These are phyloP conservation scores for Cyberlindnera maritima DNA, from an alignment of 805 yeast species.

Conservation along the genomic window DNA sequence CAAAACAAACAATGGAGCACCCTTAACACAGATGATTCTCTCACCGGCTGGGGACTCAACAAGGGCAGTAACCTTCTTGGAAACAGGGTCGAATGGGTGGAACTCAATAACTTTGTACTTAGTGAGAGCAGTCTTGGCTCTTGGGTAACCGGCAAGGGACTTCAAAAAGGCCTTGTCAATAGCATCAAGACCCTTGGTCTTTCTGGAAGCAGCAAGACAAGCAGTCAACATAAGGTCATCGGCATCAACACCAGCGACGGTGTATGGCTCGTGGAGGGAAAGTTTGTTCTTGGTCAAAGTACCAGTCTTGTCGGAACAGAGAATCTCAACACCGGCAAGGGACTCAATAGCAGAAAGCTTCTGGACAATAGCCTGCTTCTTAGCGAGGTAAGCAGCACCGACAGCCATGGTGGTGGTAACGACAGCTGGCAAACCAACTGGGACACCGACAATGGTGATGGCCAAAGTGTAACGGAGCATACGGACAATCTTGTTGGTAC, in stretches of 20 bases:
- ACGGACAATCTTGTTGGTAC: constrained; percentile 81
- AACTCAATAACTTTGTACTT: constrained; percentile 93
- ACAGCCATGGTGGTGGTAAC: constrained; percentile 99
- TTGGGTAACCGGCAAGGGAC: constrained; percentile 82
- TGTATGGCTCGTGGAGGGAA: constrained; percentile 94
- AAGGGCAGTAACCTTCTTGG: constrained; percentile 92
- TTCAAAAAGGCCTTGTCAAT: constrained; percentile 96
- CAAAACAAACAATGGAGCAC: constrained; percentile 96
- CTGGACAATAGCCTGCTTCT: constrained; percentile 96
- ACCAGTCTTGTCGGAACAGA: constrained; percentile 98
- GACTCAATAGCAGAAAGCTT: constrained; percentile 96
- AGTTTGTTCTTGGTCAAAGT: constrained; percentile 96
- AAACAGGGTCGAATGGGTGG: constrained; percentile 97
- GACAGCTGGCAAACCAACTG: constrained; percentile 98
- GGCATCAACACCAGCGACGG: constrained; percentile 94
- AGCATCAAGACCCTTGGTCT: constrained; percentile 97
- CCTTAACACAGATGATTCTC: constrained; percentile 93
- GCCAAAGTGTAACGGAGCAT: constrained; percentile 92
- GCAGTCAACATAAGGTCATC: constrained; percentile 97
- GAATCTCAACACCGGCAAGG: constrained; percentile 94
- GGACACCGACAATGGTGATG: constrained; percentile 96
- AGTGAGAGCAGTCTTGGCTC: constrained; percentile 88
- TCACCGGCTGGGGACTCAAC: constrained; percentile 97
- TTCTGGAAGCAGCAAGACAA: constrained; percentile 95
- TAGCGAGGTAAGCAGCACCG: constrained; percentile 98